Conservation (phyloP, 306 rosid species). For the Sicyos edulis region DNA sequence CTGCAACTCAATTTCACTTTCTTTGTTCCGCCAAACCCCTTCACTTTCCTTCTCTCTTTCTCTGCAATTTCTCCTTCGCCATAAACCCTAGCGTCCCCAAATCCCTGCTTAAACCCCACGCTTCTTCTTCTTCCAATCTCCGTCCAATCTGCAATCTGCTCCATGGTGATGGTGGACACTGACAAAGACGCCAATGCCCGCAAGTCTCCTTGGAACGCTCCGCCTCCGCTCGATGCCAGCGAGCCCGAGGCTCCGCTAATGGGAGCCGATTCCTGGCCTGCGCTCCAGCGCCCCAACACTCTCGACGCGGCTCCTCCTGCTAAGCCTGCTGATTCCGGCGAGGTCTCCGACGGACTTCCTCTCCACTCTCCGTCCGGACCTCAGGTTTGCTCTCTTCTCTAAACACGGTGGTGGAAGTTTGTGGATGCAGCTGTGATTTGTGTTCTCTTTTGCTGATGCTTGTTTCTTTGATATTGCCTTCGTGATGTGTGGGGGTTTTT, state of each 20-base stretch:
- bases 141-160: not conserved
- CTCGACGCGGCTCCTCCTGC: slow-evolving; percentile 29
- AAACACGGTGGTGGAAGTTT: no score
- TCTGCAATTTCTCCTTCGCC: no score
- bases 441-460: not conserved
- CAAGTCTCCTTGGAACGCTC: slow-evolving; percentile 85
- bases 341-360: slow-evolving; percentile 31
- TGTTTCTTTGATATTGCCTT: not conserved
- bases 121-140: not conserved
- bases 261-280: slow-evolving; percentile 79
- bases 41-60: not conserved
- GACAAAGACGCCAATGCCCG: slow-evolving; percentile 59
- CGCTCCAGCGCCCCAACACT: slow-evolving; percentile 59
- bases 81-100: slow-evolving; percentile 43
- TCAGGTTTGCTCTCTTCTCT: slow-evolving; percentile 46
- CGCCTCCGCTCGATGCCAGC: slow-evolving; percentile 31
- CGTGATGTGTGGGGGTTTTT: not conserved
- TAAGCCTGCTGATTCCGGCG: slow-evolving; percentile 28
- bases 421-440: not conserved
- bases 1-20: slow-evolving; percentile 1
- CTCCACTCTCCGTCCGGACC: slow-evolving; percentile 30
- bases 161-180: slow-evolving; percentile 70
- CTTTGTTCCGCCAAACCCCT: not conserved
- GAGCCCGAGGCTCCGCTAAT: slow-evolving; percentile 48
- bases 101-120: not conserved